Base-by-base conservation (phyloP, 805 yeast genomes). In the Candida oleophila region DNA sequence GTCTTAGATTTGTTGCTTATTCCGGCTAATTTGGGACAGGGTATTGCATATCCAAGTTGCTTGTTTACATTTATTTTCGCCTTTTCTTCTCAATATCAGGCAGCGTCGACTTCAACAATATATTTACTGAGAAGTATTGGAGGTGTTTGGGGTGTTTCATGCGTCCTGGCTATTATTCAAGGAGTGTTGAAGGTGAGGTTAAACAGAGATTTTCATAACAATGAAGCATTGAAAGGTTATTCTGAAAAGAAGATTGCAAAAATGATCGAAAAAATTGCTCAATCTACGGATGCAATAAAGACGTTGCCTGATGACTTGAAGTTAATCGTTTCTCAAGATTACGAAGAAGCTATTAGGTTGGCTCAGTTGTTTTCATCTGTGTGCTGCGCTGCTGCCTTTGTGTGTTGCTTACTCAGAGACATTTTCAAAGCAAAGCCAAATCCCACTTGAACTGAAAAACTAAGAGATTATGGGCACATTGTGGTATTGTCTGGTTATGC, bases 71-170 rank as follows among this genome's bases (percentile, higher is more conserved):
- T 69, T 45, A 56, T 70, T 14, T 68, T 66, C 53, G 64, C 61
- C 14, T 66, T 57, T 44, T 62, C 64, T 2, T 46, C 52, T 12
- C 48, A 49, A 1, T 56, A 62, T 43, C 75, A 70, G 49, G 75
- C 74, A 2, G 62, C 68, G 5, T 67, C 73, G 1, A 70, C 75
- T 8, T 66, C 73, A 8, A 67, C 71, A 3, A 61, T 68, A 3
- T 68, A 68, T 45, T 55, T 69, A 30, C 59, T 66, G 57, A 56
- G 75, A 49, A 67, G 71, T 47, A 57, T 69, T 30, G 74, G 74
- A 5, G 68, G 71, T 3, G 72, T 69, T 1, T 69, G 72, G 69
- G 74, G 74, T 7, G 73, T 68, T 19, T 61, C 71, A 1, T 55
- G 60, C 15, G 56, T 59, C 11, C 50, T 61, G 7, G 54, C 57